phyloP scores from a whole-genome alignment of 192 early-diverging fungal genomes.

The Rhizoclosmatium globosum region DNA sequence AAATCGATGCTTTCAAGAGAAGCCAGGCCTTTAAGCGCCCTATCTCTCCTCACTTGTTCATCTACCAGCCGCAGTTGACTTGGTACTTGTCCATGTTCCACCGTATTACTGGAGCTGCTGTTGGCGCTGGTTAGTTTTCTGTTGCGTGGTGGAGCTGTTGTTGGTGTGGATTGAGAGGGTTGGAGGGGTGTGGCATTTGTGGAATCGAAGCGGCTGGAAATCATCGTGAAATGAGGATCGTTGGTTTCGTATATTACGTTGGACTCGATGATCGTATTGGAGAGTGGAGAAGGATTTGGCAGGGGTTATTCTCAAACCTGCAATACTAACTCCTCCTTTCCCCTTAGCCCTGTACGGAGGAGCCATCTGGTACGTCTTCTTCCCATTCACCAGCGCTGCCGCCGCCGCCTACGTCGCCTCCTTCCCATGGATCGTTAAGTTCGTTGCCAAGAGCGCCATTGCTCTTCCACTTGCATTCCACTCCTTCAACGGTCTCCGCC shows the following conservation, averaged over 20 bases:
- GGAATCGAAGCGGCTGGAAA: background rate
- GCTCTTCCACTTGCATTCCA: conserved; percentile 84
- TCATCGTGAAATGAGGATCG: no score
- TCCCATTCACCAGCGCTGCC: conserved; percentile 74
- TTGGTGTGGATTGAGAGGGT: background rate
- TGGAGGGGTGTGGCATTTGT: background rate
- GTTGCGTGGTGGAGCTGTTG: background rate
- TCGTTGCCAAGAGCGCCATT: conserved; percentile 77
- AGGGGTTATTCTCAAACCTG: no score
- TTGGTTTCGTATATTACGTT: no score
- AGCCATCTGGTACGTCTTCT: conserved; percentile 73
- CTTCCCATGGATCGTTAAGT: conserved; percentile 69
- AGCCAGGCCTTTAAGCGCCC: conserved; percentile 69
- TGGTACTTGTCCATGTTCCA: conserved; percentile 78
- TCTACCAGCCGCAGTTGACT: conserved; percentile 92
- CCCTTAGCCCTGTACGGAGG: conserved; percentile 43
- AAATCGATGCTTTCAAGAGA: conserved; percentile 55
- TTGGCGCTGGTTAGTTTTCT: conserved; percentile 69
- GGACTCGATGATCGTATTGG: no score
- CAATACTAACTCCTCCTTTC: no score
- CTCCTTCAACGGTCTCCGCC: conserved; percentile 84
- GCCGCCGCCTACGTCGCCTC: conserved; percentile 72
- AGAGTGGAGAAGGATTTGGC: no score
- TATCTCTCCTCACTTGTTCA: conserved; percentile 81
- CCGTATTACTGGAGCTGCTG: conserved; percentile 77